A percentile compares a stretch with the other conserved stretches of the same genome.
phyloP scores from a whole-genome alignment of 1,284 basidiomycete species.

The Earliella scabrosa region DNA sequence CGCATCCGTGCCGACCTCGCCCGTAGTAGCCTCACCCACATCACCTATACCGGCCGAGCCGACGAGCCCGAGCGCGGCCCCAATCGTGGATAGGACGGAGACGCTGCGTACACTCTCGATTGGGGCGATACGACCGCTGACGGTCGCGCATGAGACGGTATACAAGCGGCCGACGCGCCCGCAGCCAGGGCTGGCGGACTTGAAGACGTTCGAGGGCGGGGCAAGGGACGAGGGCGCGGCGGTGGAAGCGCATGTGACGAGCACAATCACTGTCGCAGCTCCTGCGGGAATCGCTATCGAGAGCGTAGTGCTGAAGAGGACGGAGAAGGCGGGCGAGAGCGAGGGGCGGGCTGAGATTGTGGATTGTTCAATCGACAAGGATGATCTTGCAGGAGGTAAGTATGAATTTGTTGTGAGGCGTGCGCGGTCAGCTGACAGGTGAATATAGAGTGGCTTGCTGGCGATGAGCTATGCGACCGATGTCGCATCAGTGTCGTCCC shows the following conservation, averaged over 20 bases:
- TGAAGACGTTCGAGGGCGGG: constrained; percentile 58
- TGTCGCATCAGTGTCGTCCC: constrained; percentile 54
- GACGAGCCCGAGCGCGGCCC: constrained; percentile 10
- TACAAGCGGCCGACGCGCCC: constrained; percentile 48
- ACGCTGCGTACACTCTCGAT: constrained; percentile 65
- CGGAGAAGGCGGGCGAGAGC: constrained; percentile 42
- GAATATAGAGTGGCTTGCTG: constrained; percentile 59
- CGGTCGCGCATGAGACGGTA: constrained; percentile 49
- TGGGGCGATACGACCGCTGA: constrained; percentile 59
- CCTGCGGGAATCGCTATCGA: constrained; percentile 61
- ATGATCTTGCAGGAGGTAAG: constrained; percentile 39
- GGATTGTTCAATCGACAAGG: constrained; percentile 42
- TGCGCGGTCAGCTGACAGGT: not conserved
- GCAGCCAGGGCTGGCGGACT: constrained; percentile 52
- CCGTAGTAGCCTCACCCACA: constrained; percentile 7
- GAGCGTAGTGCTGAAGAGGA: constrained; percentile 47
- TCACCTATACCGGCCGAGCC: not conserved
- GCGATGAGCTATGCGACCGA: constrained; percentile 63
- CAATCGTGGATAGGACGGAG: constrained; percentile 55
- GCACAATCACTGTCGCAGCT: constrained; percentile 54
- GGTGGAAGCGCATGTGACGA: constrained; percentile 57
- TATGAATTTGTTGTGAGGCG: not conserved
- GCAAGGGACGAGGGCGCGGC: constrained; percentile 56
- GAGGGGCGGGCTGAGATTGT: constrained; percentile 49
- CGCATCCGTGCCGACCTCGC: constrained; percentile 27